These are phyloP conservation scores for Solanum etuberosum DNA, from an alignment of 257 asterid species.

Conservation along the genomic window DNA sequence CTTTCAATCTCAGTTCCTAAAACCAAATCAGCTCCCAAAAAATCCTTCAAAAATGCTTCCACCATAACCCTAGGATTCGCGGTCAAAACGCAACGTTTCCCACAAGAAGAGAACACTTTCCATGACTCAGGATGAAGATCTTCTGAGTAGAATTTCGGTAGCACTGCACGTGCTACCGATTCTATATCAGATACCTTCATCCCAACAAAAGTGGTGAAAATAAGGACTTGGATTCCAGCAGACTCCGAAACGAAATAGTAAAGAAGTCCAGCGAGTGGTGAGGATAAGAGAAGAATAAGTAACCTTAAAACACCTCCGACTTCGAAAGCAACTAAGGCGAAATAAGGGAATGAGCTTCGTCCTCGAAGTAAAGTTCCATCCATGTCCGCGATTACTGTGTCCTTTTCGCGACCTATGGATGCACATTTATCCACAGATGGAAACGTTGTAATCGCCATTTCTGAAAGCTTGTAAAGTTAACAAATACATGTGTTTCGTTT, in stretches of 20 bases:
- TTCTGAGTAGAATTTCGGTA: conserved; percentile 39
- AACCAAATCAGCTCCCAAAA: conserved; percentile 46
- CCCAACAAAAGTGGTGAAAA: conserved; percentile 35
- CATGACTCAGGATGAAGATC: conserved; percentile 51
- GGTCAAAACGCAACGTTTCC: conserved; percentile 41
- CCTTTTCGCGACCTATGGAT: conserved; percentile 39
- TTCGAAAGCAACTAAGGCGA: conserved; percentile 45
- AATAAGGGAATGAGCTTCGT: conserved; percentile 48
- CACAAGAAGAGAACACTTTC: conserved; percentile 52
- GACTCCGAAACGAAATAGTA: conserved; percentile 48
- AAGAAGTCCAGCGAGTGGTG: conserved; percentile 40
- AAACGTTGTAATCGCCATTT: conserved; percentile 14
- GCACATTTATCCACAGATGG: conserved; percentile 36
- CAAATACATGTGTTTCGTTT: background rate
- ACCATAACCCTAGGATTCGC: conserved; percentile 62
- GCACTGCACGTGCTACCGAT: conserved; percentile 42
- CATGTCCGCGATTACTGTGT: conserved; percentile 54
- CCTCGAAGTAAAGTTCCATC: conserved; percentile 51
- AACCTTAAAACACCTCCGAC: conserved; percentile 39
- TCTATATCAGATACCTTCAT: conserved; percentile 28
- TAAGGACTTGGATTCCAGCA: conserved; percentile 40
- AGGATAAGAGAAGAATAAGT: conserved; percentile 24
- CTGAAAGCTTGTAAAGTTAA: background rate
- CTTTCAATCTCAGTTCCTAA: conserved; percentile 45
- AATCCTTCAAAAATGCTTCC: conserved; percentile 47